Evolutionary conservation across 306 rosid species (phyloP), one percentile per base, ranked within the genome.

Genomic region (Arachis stenosperma): DNA sequence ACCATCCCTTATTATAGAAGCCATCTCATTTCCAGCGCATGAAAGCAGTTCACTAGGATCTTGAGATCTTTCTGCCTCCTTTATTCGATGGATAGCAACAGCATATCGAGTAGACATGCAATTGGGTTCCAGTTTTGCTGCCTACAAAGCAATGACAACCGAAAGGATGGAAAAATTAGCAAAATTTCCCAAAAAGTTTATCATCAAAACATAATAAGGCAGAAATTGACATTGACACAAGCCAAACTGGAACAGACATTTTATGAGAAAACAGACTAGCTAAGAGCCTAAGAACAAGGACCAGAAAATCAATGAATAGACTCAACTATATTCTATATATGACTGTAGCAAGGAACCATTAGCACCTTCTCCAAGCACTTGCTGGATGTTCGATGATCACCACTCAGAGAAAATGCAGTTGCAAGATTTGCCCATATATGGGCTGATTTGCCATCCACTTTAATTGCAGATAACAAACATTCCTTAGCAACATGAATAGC

Each of bases 1-100:
- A 11, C 95, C 94, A 73, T 94, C 97, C 82, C 96, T 89, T 74
- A 94, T 81, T 65, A 91, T 83, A 57, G 97, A 94, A 62, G 92
- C 96, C 98, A 94, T 94, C 81, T 94, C 98, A 48, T 94, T 94
- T 91, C 96, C 98, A 73, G 97, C 98, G 85, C 87, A 94, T 0
- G 90, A 85, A 71, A 88, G 94, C 69, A 84, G 88, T 65, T 94
- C 98, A 46, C 82, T 86, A 54, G 86, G 90, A 87, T 94, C 97
- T 84, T 91, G 98, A 76, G 89, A 89, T 81, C 97, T 87, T 83
- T 94, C 98, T 46, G 96, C 98, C 79, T 91, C 98, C 86, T 93
- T 93, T 53, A 90, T 72, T 70, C 97, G 86, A 78, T 91, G 90
- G 78, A 75, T 57, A 55, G 96, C 94, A 82, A 94, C 90, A 55